phyloP scores from a whole-genome alignment of 2,329 filamentous ascomycete genomes.

The Calonectria fujianensis region DNA sequence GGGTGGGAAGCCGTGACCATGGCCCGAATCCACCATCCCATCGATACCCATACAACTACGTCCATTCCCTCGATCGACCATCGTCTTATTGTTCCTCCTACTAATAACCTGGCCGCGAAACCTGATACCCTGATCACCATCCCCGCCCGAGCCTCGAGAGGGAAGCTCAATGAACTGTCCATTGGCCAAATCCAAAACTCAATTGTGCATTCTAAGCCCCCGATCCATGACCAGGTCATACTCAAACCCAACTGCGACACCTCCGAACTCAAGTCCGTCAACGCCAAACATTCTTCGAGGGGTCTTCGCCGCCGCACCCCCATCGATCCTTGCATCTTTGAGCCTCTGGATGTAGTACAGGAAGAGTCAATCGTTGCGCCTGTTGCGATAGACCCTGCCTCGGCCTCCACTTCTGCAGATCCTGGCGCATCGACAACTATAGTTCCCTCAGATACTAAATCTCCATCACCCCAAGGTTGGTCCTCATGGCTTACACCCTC shows the following conservation, averaged over 20 bases:
- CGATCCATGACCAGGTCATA: slow-evolving; percentile 14
- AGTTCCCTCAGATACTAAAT: slow-evolving; percentile 25
- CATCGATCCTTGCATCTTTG: slow-evolving; percentile 58
- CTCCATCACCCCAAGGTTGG: slow-evolving; percentile 45
- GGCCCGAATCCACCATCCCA: slow-evolving; percentile 49
- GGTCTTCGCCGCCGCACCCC: slow-evolving; percentile 56
- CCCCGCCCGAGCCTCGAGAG: slow-evolving; percentile 45
- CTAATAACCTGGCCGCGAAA: slow-evolving; percentile 17
- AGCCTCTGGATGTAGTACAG: slow-evolving; percentile 58
- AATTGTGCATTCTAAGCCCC: slow-evolving; percentile 42
- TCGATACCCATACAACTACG: slow-evolving; percentile 31
- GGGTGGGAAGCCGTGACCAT: slow-evolving; percentile 43
- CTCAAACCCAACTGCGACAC: slow-evolving; percentile 25
- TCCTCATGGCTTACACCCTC: neutral
- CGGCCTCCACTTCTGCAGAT: slow-evolving; percentile 24
- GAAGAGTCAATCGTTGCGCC: slow-evolving; percentile 53
- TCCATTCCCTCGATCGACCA: slow-evolving; percentile 38
- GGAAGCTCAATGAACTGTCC: slow-evolving; percentile 55
- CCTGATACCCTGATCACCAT: slow-evolving; percentile 43
- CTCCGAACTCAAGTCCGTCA: slow-evolving; percentile 41
- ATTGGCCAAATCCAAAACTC: slow-evolving; percentile 54
- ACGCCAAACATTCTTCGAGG: slow-evolving; percentile 47
- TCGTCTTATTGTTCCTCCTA: slow-evolving; percentile 29
- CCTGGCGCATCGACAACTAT: slow-evolving; percentile 25
- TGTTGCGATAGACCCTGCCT: slow-evolving; percentile 14